Conservation (phyloP, 2,329 filamentous ascomycete species). For the Alternaria burnsii region DNA sequence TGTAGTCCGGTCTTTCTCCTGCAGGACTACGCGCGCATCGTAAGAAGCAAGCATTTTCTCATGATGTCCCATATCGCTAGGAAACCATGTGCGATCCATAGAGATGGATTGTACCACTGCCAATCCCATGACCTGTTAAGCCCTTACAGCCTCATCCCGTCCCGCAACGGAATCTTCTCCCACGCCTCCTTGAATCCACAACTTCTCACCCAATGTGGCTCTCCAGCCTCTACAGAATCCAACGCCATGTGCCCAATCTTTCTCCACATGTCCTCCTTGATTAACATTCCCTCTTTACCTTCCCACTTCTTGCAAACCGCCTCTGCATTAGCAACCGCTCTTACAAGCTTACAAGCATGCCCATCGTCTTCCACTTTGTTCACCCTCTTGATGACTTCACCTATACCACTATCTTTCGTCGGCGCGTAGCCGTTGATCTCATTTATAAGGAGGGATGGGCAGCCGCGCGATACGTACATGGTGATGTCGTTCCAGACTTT, state of each 20-base stretch:
- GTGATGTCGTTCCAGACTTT: slow-evolving; percentile 79
- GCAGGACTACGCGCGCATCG: not conserved
- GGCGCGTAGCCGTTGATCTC: slow-evolving; percentile 69
- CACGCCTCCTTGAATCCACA: slow-evolving; percentile 73
- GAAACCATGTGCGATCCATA: not conserved
- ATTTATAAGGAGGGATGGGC: slow-evolving; percentile 66
- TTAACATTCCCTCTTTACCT: slow-evolving; percentile 53
- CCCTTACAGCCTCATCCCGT: slow-evolving; percentile 33
- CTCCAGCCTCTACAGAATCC: slow-evolving; percentile 66
- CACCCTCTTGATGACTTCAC: slow-evolving; percentile 56
- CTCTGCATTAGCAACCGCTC: slow-evolving; percentile 73
- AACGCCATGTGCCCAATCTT: slow-evolving; percentile 68
- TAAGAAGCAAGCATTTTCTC: not conserved
- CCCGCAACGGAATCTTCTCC: slow-evolving; percentile 54
- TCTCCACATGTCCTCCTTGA: slow-evolving; percentile 68
- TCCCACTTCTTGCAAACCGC: slow-evolving; percentile 59
- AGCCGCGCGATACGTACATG: slow-evolving; percentile 75
- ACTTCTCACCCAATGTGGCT: slow-evolving; percentile 66
- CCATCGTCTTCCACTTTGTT: slow-evolving; percentile 74
- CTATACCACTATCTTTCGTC: slow-evolving; percentile 52
- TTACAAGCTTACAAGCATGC: slow-evolving; percentile 77
- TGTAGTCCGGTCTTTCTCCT: not conserved
- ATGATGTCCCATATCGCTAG: not conserved
- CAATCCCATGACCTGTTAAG: not conserved
- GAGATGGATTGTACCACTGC: not conserved